Evolutionary conservation across 305 asterid species (phyloP).

Genomic region (Euphrasia arctica): DNA sequence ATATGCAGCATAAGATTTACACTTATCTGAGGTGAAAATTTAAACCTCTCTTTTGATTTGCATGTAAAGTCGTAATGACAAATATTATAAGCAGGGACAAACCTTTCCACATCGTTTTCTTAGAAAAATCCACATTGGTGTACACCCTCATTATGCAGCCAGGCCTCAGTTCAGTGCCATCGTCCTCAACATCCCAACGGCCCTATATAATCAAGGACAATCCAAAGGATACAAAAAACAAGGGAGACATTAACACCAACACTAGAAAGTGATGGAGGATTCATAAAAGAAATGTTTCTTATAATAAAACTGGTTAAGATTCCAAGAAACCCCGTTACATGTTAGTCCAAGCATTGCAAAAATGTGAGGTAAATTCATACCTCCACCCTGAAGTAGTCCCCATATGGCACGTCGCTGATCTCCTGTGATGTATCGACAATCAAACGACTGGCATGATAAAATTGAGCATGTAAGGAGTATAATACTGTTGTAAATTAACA

Average conservation of each 20-base stretch:
- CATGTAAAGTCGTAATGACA: not conserved
- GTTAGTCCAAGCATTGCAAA: not conserved
- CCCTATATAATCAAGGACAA: slow-evolving; percentile 46
- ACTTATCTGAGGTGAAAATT: too few species aligned
- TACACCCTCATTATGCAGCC: slow-evolving; percentile 73
- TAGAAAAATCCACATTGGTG: slow-evolving; percentile 72
- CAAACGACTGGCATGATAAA: slow-evolving; percentile 61
- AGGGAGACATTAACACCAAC: slow-evolving; percentile 12
- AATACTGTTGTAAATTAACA: slow-evolving; percentile 20
- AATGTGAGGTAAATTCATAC: slow-evolving; percentile 36
- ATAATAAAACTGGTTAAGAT: slow-evolving; percentile 11
- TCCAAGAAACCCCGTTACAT: slow-evolving; percentile 9
- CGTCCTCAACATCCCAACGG: slow-evolving; percentile 77
- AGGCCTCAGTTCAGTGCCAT: slow-evolving; percentile 40
- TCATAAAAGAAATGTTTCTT: slow-evolving; percentile 7
- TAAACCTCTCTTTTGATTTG: too few species aligned
- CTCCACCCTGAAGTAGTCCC: slow-evolving; percentile 93
- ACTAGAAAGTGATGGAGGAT: not conserved
- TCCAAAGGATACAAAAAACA: slow-evolving; percentile 15
- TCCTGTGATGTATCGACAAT: slow-evolving; percentile 80
- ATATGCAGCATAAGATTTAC: not conserved
- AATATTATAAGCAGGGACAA: slow-evolving; percentile 23
- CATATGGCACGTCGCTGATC: slow-evolving; percentile 82
- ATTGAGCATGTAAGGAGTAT: slow-evolving; percentile 25
- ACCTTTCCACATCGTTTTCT: slow-evolving; percentile 96